Base-by-base conservation (phyloP, 2,329 filamentous ascomycete genomes). In the Fusarium incarnatum region DNA sequence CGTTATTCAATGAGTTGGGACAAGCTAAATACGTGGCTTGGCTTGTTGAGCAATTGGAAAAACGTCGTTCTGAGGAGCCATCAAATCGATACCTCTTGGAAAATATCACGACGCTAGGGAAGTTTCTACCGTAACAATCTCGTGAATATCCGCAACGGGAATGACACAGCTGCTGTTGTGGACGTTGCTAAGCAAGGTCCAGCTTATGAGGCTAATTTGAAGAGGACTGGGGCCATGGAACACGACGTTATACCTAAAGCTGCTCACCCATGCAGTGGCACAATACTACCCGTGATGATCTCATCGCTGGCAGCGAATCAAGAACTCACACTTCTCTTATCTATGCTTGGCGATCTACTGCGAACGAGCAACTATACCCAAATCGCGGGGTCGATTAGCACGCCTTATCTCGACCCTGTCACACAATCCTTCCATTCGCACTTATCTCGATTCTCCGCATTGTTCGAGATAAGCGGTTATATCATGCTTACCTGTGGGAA, bases 301-400 rank as follows among this genome's bases (percentile, higher is more conserved):
- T 13, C 20, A 5, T 25, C 34, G 18, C 18, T 7, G 18, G 10
- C 0, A 37, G 18, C 34, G 34, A 37, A n/a, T 37, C 34, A 37
- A 37, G 34, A n/a, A 37, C 3, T 37, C 2, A 4, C 34, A n/a
- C 18, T 37, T 37, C 2, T 34, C 49, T 49, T 64, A 56, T 63
- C 42, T 25, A 64, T 22, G 9, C 3, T 45, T 37, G 28, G 42
- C 28, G 12, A 56, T 40, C 27, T 44, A 37, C 30, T 28, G 32
- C 34, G 18, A n/a, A 7, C 18, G 18, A n/a, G 34, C 18, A 4
- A n/a, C 34, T 0, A 56, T 2, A 49, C 60, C 48, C 34, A 7
- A 34, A 56, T 44, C 23, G 28, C 56, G 58, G 13, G 48, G 5
- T 22, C 37, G 11, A 45, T 55, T 22, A 25, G 9, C 34, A 62